Conservation (phyloP, 352 stramenopile species). For the Phytopythium mirpurense region DNA sequence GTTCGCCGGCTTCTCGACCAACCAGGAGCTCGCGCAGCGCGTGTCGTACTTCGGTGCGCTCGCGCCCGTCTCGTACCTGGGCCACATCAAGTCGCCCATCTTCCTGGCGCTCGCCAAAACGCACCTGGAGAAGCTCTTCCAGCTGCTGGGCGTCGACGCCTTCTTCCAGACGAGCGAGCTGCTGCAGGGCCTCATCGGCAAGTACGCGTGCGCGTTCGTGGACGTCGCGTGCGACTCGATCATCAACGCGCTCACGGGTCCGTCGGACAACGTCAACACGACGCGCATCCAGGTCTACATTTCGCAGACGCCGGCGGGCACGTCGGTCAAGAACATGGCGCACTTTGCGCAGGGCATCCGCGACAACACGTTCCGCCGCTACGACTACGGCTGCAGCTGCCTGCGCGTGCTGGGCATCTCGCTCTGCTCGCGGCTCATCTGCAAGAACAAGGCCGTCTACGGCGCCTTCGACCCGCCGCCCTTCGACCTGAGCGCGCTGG, state of each 20-base stretch:
- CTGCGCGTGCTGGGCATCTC: conserved; percentile 23
- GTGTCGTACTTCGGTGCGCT: conserved; percentile 62
- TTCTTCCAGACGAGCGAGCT: conserved; percentile 43
- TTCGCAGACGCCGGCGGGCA: conserved; percentile 50
- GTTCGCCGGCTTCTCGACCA: conserved; percentile 45
- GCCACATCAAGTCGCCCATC: conserved; percentile 30
- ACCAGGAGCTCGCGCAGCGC: conserved; percentile 53
- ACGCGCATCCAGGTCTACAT: conserved; percentile 61
- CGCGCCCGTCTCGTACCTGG: conserved; percentile 41
- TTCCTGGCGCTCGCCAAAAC: conserved; percentile 36
- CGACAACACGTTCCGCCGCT: conserved; percentile 49
- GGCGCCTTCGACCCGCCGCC: conserved; percentile 36
- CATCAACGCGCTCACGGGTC: conserved; percentile 48
- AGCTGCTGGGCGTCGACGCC: conserved; percentile 32
- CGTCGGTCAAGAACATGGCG: conserved; percentile 59
- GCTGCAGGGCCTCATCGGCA: conserved; percentile 48
- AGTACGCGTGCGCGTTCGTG: conserved; percentile 46
- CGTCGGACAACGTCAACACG: conserved; percentile 48
- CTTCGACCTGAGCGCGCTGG: conserved; percentile 36
- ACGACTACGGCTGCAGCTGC: conserved; percentile 57
- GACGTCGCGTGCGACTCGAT: conserved; percentile 39
- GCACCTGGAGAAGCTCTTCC: conserved; percentile 41
- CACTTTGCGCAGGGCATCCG: conserved; percentile 60
- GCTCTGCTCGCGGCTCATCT: conserved; percentile 36
- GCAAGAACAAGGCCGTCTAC: conserved; percentile 55